Conservation (phyloP, 1,284 basidiomycete species). For the Tetrapyrgos nigripes region DNA sequence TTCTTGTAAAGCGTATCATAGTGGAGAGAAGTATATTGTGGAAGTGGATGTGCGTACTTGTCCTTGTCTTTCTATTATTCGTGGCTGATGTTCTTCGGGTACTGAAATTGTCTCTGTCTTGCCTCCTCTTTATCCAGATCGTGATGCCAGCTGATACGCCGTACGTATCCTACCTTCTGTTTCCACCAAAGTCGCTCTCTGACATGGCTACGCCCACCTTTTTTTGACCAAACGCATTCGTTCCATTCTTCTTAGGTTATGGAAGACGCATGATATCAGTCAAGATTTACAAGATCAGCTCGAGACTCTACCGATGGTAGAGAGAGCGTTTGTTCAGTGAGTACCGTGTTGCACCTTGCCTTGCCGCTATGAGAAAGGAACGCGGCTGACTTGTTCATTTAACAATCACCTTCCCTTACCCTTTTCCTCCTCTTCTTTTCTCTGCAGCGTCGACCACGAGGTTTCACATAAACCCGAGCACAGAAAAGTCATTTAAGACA, state of each 20-base stretch:
- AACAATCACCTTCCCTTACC: too few relatives aligned
- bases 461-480: constrained; percentile 8
- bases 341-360: constrained; percentile 39
- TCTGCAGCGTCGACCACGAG: constrained; percentile 8
- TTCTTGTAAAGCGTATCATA: constrained; percentile 86
- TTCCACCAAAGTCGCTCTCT: background rate
- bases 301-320: constrained; percentile 74
- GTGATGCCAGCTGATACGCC: constrained; percentile 5
- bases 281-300: constrained; percentile 80
- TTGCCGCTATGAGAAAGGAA: background rate
- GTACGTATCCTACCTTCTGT: background rate
- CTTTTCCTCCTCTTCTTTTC: background rate
- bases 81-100: too few relatives aligned
- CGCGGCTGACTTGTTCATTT: too few relatives aligned
- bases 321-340: constrained; percentile 67
- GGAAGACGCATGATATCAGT: constrained; percentile 74
- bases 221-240: too few relatives aligned
- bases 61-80: constrained; percentile 11
- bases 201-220: too few relatives aligned
- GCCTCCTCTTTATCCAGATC: background rate
- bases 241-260: constrained; percentile 36
- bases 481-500: constrained; percentile 1
- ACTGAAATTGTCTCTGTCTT: background rate
- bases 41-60: constrained; percentile 47
- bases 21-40: constrained; percentile 8